phyloP scores from a whole-genome alignment of 257 asterid species.

The Fraxinus quadrangulata region DNA sequence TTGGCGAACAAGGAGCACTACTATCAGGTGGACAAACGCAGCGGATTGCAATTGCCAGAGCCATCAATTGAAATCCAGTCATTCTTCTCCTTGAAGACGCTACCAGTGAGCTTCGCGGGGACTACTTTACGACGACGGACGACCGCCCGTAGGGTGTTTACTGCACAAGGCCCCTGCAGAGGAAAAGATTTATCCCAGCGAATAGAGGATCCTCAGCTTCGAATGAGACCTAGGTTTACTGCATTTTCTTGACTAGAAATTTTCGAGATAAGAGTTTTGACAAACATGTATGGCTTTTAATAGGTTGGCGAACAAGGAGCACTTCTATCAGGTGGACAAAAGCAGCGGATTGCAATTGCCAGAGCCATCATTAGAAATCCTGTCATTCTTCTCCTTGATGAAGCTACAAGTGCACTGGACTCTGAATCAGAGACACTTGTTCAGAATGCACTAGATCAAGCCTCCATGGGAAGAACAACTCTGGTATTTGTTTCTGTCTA shows the following conservation, averaged over 20 bases:
- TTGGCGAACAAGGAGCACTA: slow-evolving; percentile 85
- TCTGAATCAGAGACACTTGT: slow-evolving; percentile 82
- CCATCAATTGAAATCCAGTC: slow-evolving; percentile 67
- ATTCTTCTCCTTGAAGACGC: slow-evolving; percentile 93
- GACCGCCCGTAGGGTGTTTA: no score
- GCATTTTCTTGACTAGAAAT: neutral
- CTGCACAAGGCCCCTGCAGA: no score
- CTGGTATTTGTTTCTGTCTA: slow-evolving; percentile 42
- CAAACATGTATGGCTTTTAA: neutral
- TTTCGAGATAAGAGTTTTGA: neutral
- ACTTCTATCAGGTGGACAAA: slow-evolving; percentile 82
- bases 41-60: slow-evolving; percentile 86
- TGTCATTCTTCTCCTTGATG: slow-evolving; percentile 79
- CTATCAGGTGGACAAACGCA: slow-evolving; percentile 91
- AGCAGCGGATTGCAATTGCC: slow-evolving; percentile 87
- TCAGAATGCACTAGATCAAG: slow-evolving; percentile 81
- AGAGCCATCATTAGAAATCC: slow-evolving; percentile 80
- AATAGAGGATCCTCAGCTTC: slow-evolving; percentile 5
- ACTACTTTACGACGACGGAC: no score
- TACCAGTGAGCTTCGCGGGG: no score
- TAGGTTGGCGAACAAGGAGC: slow-evolving; percentile 90
- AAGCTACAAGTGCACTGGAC: slow-evolving; percentile 94
- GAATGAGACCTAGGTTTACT: neutral
- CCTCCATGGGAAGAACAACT: slow-evolving; percentile 84
- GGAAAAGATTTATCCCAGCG: slow-evolving; percentile 18